Base-by-base conservation (phyloP, 73 alveolate species). In the Paramecium primaurelia region DNA sequence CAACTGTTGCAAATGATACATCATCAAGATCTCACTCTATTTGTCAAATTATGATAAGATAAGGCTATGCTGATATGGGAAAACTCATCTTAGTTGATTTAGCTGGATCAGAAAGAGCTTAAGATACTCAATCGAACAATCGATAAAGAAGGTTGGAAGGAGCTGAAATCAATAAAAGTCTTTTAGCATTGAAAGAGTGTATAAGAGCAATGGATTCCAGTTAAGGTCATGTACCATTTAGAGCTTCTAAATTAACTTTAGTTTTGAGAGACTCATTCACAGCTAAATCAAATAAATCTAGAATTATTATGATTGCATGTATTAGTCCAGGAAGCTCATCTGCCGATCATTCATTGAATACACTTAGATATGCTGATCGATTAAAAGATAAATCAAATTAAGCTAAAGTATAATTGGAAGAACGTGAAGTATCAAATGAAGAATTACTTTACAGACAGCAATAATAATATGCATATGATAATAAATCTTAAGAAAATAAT, bases 101-200 rank as follows among this genome's bases (percentile, higher is more conserved):
- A 71, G 99, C 99, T 3, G 99, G 99, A 5, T 94, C 99, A 10
- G 99, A 98, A 85, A 94, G 99, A 86, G 99, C 99, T 37, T 94
- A 98, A 40, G 99, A 98, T 90, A 95, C 99, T 28, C 95, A 95
- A 89, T 92, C 98, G 42, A 98, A 98, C 86, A 97, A 98, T 84
- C 86, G 99, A 77, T 92, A 96, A 80, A 94, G 99, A 91, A 93
- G 99, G 44, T 83, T 97, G 45, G 99, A 98, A 93, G 99, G 99
- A 1, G 99, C 99, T 1, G 99, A 98, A 77, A 98, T 98, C 77
- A 98, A 98, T 92, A 98, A 98, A 84, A 95, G 99, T 89, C 95
- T 98, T 28, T 86, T 98, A 60, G 99, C 99, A 12, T 86, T 98
- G 32, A 98, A 98, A 34, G 99, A 98, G 59, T 98, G 99, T 85